These are phyloP conservation scores for Sophora flavescens DNA, from an alignment of 306 rosid genomes.

Conservation along the genomic window DNA sequence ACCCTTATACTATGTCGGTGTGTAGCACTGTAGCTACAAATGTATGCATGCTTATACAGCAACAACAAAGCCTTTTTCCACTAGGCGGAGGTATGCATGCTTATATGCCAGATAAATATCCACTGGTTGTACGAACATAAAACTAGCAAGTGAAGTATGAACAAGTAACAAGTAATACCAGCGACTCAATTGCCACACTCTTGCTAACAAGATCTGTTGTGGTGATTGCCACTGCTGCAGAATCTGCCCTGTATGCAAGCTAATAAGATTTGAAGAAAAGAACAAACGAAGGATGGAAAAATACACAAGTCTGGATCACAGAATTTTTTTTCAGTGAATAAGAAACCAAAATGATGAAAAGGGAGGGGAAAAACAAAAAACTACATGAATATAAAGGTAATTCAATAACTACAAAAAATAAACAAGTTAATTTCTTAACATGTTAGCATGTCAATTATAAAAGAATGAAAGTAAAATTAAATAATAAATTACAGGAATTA, in stretches of 20 bases:
- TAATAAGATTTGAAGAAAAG: slow-evolving; percentile 49
- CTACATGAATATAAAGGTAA: not conserved
- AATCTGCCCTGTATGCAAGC: slow-evolving; percentile 78
- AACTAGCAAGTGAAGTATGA: slow-evolving; percentile 35
- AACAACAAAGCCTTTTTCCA: no score
- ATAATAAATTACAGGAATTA: slow-evolving; percentile 45
- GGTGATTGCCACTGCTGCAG: slow-evolving; percentile 95
- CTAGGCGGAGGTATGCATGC: no score
- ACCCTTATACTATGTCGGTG: not conserved
- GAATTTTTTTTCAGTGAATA: slow-evolving; percentile 9
- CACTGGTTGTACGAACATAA: slow-evolving; percentile 13
- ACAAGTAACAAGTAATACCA: slow-evolving; percentile 56
- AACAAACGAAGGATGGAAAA: slow-evolving; percentile 19
- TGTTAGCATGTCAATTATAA: slow-evolving; percentile 9
- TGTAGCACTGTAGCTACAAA: not conserved
- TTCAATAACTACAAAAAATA: slow-evolving; percentile 2
- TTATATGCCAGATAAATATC: slow-evolving; percentile 3
- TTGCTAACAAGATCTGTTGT: slow-evolving; percentile 96
- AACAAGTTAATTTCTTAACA: slow-evolving; percentile 21
- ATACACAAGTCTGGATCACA: slow-evolving; percentile 13
- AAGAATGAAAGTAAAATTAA: slow-evolving; percentile 20
- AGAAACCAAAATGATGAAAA: slow-evolving; percentile 15
- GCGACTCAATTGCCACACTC: slow-evolving; percentile 89
- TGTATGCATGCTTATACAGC: not conserved
- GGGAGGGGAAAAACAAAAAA: not conserved